These are phyloP conservation scores for Fusarium sp. DNA, from an alignment of 2,329 filamentous ascomycete species.

Conservation along the genomic window DNA sequence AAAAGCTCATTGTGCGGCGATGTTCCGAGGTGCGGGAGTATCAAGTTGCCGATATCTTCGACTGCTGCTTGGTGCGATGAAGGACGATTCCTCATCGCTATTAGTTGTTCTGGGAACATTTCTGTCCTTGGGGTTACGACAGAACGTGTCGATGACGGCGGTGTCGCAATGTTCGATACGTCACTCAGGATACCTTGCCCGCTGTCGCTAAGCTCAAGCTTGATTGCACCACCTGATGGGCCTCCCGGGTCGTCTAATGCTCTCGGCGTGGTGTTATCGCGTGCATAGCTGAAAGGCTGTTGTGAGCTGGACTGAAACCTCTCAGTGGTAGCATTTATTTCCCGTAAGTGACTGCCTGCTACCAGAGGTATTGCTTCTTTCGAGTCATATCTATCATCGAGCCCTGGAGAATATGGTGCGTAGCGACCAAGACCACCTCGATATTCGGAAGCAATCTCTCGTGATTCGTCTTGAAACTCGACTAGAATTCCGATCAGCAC, in stretches of 20 bases:
- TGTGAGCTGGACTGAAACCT: conserved; percentile 2
- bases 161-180: conserved; percentile 42
- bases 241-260: not conserved
- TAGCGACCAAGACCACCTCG: conserved; percentile 82
- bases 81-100: conserved; percentile 21
- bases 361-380: not conserved
- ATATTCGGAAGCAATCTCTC: conserved; percentile 91
- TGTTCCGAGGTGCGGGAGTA: conserved; percentile 50
- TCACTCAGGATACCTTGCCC: conserved; percentile 31
- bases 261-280: not conserved
- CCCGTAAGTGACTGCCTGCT: not conserved
- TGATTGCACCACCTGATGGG: not conserved
- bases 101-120: conserved; percentile 23
- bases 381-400: not conserved
- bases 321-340: not conserved
- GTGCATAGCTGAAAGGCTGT: conserved; percentile 2
- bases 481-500: conserved; percentile 57
- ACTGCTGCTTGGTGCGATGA: conserved; percentile 49
- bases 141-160: conserved; percentile 39
- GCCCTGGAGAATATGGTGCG: conserved; percentile 52
- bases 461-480: conserved; percentile 87
- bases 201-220: conserved; percentile 7
- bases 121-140: conserved; percentile 27
- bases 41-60: conserved; percentile 54
- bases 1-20: conserved; percentile 22